Evolutionary conservation across 768 basidiomycete genomes (phyloP), one percentile per base, ranked within the genome.

Genomic region (Kondoa malvinella): DNA sequence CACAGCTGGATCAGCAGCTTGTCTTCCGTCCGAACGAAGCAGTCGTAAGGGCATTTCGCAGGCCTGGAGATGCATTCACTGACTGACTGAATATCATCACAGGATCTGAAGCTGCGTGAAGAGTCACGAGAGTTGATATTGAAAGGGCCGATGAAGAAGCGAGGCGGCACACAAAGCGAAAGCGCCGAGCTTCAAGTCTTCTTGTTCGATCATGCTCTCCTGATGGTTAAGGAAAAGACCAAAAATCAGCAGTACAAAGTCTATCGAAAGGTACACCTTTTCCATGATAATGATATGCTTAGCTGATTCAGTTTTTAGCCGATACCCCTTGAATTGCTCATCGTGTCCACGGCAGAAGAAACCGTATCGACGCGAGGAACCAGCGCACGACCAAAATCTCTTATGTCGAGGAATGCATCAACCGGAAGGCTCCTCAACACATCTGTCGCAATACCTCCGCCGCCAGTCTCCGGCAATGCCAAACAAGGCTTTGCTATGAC

Each of bases 151-250:
- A 80, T 97, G 72, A 95, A 89, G 76, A 89, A 91, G 75, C 84
- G 92, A 4, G 85, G 85, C 1, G 84, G 84, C 1, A 79, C 80
- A 3, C 82, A 85, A 73, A 81, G 82, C 69, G 87, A 87, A 69
- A 90, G 85, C 73, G 91, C 90, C 17, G 94, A 97, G 76, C 80
- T 96, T 63, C 83, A 89, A 73, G 88, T 94, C 3, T 96, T 94
- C 80, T 78, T 99, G 74, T 95, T 99, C 75, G 95, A 99, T 76
- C 95, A 99, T 77, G 92, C 92, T 1, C 79, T 99, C 57, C 80
- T 99, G 33, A 89, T 97, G 83, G 92, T 88, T 71, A 96, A 79
- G 71, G 86, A 91, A 75, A 92, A 90, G 77, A 76, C 77, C 69
- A 91, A 92, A 76, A 85, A 86, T 64, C 92, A 96, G 72, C 89